Conservation (phyloP, 352 stramenopile genomes). For the Phytopythium ostracodes region DNA sequence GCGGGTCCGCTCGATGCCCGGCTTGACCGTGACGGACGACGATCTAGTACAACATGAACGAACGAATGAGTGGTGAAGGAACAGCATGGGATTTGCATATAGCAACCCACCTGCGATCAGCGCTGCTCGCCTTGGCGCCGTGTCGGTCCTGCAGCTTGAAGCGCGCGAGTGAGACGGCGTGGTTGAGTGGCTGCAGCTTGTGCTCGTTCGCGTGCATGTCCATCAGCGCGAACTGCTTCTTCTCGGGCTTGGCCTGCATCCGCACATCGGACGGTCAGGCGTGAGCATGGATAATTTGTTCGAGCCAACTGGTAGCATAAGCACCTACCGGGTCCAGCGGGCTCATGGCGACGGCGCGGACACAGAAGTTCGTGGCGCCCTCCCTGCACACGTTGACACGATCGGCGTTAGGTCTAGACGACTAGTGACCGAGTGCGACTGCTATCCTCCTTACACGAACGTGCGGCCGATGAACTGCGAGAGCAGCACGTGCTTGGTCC, state of each 20-base stretch:
- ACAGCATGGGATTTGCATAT: no score
- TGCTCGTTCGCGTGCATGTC: conserved; percentile 51
- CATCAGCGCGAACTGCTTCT: conserved; percentile 49
- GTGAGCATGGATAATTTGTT: conserved; percentile 2
- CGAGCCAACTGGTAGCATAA: background rate
- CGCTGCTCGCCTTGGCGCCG: background rate
- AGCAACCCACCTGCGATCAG: background rate
- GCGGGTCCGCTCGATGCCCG: background rate
- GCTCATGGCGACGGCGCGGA: conserved; percentile 41
- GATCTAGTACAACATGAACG: conserved; percentile 1
- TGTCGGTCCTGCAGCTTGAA: conserved; percentile 33
- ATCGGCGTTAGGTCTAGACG: background rate
- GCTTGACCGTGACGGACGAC: background rate
- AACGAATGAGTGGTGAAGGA: background rate
- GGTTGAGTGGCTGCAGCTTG: conserved; percentile 41
- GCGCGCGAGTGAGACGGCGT: conserved; percentile 43
- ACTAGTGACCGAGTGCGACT: background rate
- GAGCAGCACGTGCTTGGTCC: conserved; percentile 63
- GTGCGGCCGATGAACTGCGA: conserved; percentile 69
- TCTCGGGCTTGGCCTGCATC: conserved; percentile 44
- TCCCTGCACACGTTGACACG: conserved; percentile 21
- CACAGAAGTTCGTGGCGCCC: conserved; percentile 39
- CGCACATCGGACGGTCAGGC: background rate
- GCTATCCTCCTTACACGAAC: conserved; percentile 36
- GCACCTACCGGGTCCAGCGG: conserved; percentile 39